Percentiles rank a stretch among this genome's conserved stretches.
These are phyloP conservation scores for Uncinocarpus reesii DNA, from an alignment of 2,329 filamentous ascomycete genomes.

Conservation along the genomic window DNA sequence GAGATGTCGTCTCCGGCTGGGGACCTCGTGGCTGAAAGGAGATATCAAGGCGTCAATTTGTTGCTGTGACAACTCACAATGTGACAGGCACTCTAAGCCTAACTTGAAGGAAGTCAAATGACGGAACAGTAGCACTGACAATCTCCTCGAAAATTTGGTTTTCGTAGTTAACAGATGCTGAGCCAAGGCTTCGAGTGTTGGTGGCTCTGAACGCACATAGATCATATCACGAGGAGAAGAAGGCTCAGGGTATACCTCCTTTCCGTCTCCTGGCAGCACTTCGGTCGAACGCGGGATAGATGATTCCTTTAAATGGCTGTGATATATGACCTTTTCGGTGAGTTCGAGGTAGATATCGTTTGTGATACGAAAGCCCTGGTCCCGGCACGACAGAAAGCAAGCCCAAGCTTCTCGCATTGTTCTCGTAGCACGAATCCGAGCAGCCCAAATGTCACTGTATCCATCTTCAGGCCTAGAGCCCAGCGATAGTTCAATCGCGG, in stretches of 20 bases:
- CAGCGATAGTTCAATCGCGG: not conserved
- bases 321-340: conserved; percentile 45
- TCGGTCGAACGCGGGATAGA: conserved; percentile 11
- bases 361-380: conserved; percentile 30
- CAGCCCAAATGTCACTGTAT: conserved; percentile 41
- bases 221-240: conserved; percentile 48
- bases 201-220: conserved; percentile 46
- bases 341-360: conserved; percentile 45
- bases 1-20: conserved; percentile 18
- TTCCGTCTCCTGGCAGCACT: conserved; percentile 46
- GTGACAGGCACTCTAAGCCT: conserved; percentile 37
- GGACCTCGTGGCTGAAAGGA: not conserved
- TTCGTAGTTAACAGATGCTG: conserved; percentile 40
- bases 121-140: conserved; percentile 44
- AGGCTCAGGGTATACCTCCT: conserved; percentile 46
- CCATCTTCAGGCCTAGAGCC: conserved; percentile 4
- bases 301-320: conserved; percentile 14
- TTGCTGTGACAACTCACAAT: conserved; percentile 27
- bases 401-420: conserved; percentile 56
- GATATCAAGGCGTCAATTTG: conserved; percentile 19
- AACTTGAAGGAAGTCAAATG: conserved; percentile 31
- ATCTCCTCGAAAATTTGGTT: conserved; percentile 34
- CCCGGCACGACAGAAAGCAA: conserved; percentile 49
- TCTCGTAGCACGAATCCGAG: conserved; percentile 49
- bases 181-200: conserved; percentile 43